phyloP scores from a whole-genome alignment of 306 rosid genomes.

The Malus sylvestris region DNA sequence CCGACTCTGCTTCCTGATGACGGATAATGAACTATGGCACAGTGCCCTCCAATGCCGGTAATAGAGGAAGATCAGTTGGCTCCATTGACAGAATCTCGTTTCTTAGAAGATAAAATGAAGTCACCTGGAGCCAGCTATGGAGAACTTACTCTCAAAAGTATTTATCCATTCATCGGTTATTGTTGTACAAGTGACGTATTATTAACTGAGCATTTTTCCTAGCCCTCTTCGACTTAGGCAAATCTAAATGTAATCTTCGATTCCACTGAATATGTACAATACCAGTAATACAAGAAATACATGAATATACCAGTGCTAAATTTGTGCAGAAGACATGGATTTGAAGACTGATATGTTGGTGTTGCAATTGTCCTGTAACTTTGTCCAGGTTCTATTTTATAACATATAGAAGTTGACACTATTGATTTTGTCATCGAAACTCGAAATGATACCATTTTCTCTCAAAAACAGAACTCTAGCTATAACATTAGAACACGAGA shows the following conservation, averaged over 20 bases:
- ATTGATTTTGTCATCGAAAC: too few relatives aligned
- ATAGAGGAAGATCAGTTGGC: background rate
- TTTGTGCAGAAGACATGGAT: background rate
- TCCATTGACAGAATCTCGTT: background rate
- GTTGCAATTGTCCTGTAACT: background rate
- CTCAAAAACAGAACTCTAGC: background rate
- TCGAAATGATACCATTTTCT: background rate
- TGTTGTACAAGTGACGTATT: constrained; percentile 1
- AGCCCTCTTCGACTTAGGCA: background rate
- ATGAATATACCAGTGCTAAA: background rate
- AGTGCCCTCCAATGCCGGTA: background rate
- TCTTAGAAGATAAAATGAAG: background rate
- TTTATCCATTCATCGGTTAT: background rate
- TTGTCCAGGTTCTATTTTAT: background rate
- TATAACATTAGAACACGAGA: background rate
- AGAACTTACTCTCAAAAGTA: background rate
- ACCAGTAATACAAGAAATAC: background rate
- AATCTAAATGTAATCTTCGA: background rate
- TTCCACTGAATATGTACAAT: background rate
- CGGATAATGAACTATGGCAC: background rate
- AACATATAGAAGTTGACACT: background rate
- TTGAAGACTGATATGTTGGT: background rate
- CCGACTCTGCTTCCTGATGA: constrained; percentile 28
- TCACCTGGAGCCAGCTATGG: background rate
- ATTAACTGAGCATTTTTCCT: background rate